Evolutionary conservation across 2,329 filamentous ascomycete genomes (phyloP).

Genomic region (Peltaster fructicola): DNA sequence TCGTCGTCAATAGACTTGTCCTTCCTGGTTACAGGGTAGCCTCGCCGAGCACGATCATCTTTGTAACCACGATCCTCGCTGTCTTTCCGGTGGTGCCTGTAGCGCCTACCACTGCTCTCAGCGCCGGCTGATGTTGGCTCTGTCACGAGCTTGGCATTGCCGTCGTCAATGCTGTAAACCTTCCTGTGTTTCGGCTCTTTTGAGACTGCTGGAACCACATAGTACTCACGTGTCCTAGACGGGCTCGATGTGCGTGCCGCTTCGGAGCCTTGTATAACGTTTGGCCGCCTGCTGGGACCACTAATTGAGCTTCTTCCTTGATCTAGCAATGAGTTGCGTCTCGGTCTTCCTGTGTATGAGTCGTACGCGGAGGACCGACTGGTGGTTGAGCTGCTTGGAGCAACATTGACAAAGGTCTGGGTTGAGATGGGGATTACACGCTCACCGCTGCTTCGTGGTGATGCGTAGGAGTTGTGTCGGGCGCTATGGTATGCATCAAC

Average conservation of each 20-base stretch:
- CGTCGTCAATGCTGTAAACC: conserved; percentile 31
- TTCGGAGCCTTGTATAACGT: conserved; percentile 18
- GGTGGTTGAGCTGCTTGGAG: conserved; percentile 2
- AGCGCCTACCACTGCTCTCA: too few relatives aligned
- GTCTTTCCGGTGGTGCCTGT: conserved; percentile 19
- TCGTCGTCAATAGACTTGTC: conserved; percentile 22
- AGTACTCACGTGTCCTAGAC: conserved; percentile 17
- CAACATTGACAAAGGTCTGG: conserved; percentile 17
- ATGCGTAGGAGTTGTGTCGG: conserved; percentile 13
- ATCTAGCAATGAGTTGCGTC: conserved; percentile 26
- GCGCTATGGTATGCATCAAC: conserved; percentile 15
- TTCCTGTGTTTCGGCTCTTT: conserved; percentile 25
- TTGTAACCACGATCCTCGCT: conserved; percentile 16
- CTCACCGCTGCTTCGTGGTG: conserved; percentile 17
- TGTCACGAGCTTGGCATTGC: conserved; percentile 19
- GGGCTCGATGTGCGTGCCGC: conserved; percentile 24
- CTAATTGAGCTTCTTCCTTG: conserved; percentile 16
- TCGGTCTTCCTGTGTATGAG: conserved; percentile 27
- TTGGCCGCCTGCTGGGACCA: conserved; percentile 18
- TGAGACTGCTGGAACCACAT: conserved; percentile 20
- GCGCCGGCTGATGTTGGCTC: conserved; percentile 22
- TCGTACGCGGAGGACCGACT: conserved; percentile 20
- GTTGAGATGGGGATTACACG: conserved; percentile 21
- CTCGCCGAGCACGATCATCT: conserved; percentile 12
- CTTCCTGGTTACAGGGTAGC: conserved; percentile 11